Evolutionary conservation across 176 grass and related monocot genomes (phyloP), one percentile per base, ranked within the genome.

Genomic region (Echinochloa phyllopogon): DNA sequence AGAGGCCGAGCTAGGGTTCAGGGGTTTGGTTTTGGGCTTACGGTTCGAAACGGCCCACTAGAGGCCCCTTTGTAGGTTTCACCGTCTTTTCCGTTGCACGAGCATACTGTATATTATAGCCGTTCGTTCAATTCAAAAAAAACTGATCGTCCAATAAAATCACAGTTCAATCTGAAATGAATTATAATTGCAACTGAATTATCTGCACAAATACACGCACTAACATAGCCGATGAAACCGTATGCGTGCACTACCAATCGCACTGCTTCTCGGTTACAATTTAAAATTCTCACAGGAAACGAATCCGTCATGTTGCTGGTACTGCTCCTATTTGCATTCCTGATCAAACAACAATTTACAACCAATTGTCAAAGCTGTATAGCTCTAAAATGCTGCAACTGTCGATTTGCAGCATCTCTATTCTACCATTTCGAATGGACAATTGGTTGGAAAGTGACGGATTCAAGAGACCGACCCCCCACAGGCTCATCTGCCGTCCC

Each of bases 291-390:
- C 57, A 27, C 21, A 36, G 61, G 18, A 59, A 58, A 37, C n/a
- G 43, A 15, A 40, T 52, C 8, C n/a, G 44, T 41, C 27, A 38
- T 48, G 3, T n/a, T 38, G 72, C 38, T 48, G 24, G 40, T 6
- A 41, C 48, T 87, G 44, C 33, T n/a, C 10, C 21, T 58, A 68
- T 42, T 66, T 86, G 21, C 40, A 45, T 86, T 78, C 65, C 41
- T 69, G 59, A 42, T 79, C 49, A 80, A 83, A 75, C 20, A 25
- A 4, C 7, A 75, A 78, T 84, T 75, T 90, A 84, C 75, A 87
- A 59, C 24, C 23, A 80, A 75, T 53, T 61, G 17, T 52, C 42
- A 91, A 84, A 74, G 75, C 38, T 91, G 68, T 11, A 61, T 11
- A 61, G 43, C 33, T 52, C 74, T 0, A 42, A 33, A 73, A 37